Base-by-base conservation (phyloP, 345 rosid species). In the Gossypium bickii region DNA sequence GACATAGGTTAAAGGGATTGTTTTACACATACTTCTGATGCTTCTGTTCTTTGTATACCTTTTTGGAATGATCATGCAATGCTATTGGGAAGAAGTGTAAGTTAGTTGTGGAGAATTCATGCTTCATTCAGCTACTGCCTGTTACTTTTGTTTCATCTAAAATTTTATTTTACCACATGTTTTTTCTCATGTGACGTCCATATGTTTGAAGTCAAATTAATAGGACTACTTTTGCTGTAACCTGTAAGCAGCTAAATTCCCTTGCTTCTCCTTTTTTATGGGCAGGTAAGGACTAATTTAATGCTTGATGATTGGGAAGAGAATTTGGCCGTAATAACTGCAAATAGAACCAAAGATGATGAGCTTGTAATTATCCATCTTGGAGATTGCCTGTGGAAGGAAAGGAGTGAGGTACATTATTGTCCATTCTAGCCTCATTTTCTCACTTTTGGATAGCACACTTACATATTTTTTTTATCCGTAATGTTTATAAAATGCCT, bases 261-360 rank as follows among this genome's bases (percentile, higher is more conserved):
- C 38, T 15, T 59, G n/a, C 18, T 59, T 59, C 52, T 29, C 81
- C 80, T 74, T 57, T 63, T 68, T 68, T 75, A 27, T 47, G 44
- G 71, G 12, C 89, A 95, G 97, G 20, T 81, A 77, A 89, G 88
- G 77, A 70, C 89, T 72, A 89, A 84, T 82, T 81, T 88, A 81
- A 93, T 96, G 98, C 99, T 59, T 79, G 95, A 96, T 74, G 93
- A 85, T 56, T 96, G 99, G 99, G 99, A 93, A 81, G 97, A 96
- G 78, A 96, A 96, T 85, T 87, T 96, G 86, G 98, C 97, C 72
- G 89, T 92, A 44, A 93, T 96, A 80, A 83, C 98, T 81, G 99
- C 97, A 74, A 96, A 96, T 80, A 90, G 99, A 84, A 96, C 98
- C 59, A 83, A 91, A 78, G 97, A 87, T 84, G 98, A 96, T 64